Evolutionary conservation across 352 stramenopile species (phyloP), one percentile per base, ranked within the genome.

Genomic region (Pythium phragmitis): DNA sequence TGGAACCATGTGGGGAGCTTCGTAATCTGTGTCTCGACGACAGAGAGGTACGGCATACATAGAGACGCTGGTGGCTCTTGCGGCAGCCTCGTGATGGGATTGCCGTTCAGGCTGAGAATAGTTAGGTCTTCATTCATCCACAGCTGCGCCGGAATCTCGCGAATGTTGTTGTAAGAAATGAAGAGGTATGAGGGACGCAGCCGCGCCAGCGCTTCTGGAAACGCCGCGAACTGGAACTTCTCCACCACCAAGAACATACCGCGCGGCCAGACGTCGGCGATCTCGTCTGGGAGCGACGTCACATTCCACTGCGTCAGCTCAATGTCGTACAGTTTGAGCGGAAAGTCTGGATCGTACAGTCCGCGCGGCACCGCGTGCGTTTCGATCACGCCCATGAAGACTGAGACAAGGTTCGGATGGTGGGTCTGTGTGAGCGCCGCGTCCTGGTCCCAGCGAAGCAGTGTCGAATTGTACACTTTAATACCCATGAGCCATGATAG

Each of bases 381-480:
- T n/a, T 68, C 46, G 16, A 60, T 55, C 19, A 19, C 19, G 19
- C 43, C 37, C 26, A 70, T 53, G 26, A 67, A 65, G 2, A 67
- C 52, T 16, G 65, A 65, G 4, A 61, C 2, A 21, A 70, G 37
- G 8, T 42, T 26, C 2, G 63, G 67, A 16, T 70, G 47, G 52
- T 56, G 11, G 3, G 47, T 65, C 34, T 63, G 42, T 4, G 57
- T 69, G 23, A 74, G 48, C n/a, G 63, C 46, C 1, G 67, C 62
- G 19, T 67, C 52, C 4, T 54, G 14, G 8, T 60, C 47, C 67
- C 67, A 74, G 14, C 33, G 30, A 19, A 52, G 16, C 5, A 74
- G 17, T 4, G 67, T 74, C 39, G 67, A 67, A 37, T 74, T 70
- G 62, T 68, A 63, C 14, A 70, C 54, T 36, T 70, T 70, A 51